phyloP scores from a whole-genome alignment of 495 filamentous ascomycete genomes.

The Penicillium goetzii region DNA sequence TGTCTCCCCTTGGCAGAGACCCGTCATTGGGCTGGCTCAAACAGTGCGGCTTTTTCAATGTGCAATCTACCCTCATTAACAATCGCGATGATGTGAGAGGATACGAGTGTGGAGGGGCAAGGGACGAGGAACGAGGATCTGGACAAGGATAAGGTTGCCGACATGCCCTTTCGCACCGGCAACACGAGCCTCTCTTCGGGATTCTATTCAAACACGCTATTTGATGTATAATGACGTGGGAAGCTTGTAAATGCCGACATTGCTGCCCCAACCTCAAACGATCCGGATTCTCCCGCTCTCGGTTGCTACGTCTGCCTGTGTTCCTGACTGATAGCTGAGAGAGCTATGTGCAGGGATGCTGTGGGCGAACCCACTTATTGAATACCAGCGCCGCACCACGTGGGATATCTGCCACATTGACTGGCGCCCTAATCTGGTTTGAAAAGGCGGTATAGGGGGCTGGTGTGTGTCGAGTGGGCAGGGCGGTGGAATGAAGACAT shows the following conservation, averaged over 20 bases:
- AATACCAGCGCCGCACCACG: constrained; percentile 23
- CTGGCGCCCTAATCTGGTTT: constrained; percentile 8
- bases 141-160: neutral
- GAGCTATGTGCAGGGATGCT: constrained; percentile 13
- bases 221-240: neutral
- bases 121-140: neutral
- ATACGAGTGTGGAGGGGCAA: neutral
- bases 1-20: neutral
- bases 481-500: constrained; percentile 1
- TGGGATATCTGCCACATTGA: constrained; percentile 25
- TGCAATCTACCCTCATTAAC: too few relatives aligned
- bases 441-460: constrained; percentile 27
- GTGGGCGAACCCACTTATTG: constrained; percentile 6
- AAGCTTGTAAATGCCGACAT: neutral
- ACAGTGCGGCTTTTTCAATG: neutral
- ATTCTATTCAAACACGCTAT: neutral
- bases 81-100: neutral
- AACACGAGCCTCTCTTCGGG: neutral
- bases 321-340: constrained; percentile 5
- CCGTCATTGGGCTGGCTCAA: neutral
- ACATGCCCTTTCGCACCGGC: neutral
- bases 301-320: neutral
- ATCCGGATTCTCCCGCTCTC: constrained; percentile 7
- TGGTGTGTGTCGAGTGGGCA: neutral
- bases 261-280: neutral